These are phyloP conservation scores for Hygrocybe punicea DNA, from an alignment of 768 basidiomycete genomes.

Conservation along the genomic window DNA sequence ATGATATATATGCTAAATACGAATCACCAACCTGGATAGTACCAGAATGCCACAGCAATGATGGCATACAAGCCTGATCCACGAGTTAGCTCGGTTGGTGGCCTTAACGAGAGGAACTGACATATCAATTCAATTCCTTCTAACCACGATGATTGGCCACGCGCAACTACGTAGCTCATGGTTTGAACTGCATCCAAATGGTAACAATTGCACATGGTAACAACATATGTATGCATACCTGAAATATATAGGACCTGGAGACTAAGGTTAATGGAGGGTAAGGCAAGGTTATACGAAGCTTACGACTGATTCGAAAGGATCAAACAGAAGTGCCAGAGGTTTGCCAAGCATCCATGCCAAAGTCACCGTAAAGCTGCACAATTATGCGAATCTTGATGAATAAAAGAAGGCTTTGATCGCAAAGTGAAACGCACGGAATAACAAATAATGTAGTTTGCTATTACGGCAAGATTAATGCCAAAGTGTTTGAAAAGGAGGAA, in stretches of 20 bases:
- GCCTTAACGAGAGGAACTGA: neutral
- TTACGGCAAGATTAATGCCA: neutral
- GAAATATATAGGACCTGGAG: slow-evolving; percentile 36
- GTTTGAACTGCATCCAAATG: slow-evolving; percentile 57
- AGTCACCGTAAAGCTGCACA: slow-evolving; percentile 59
- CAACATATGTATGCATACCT: slow-evolving; percentile 19
- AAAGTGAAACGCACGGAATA: slow-evolving; percentile 47
- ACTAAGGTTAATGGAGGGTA: neutral
- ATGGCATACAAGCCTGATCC: slow-evolving; percentile 5
- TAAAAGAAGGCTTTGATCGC: neutral
- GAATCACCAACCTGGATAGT: slow-evolving; percentile 45
- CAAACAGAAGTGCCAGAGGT: slow-evolving; percentile 77
- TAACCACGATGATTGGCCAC: slow-evolving; percentile 82
- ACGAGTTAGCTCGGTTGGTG: neutral
- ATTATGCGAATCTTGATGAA: too few species aligned
- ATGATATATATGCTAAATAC: neutral
- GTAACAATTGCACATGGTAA: neutral
- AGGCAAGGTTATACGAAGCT: slow-evolving; percentile 24
- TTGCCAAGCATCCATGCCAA: slow-evolving; percentile 82
- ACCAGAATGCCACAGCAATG: slow-evolving; percentile 73
- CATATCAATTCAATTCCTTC: slow-evolving; percentile 56
- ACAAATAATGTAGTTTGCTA: slow-evolving; percentile 75
- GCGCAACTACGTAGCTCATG: slow-evolving; percentile 76
- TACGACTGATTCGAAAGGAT: slow-evolving; percentile 72
- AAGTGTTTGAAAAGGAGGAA: neutral